Evolutionary conservation across 441 rosid species (phyloP).

Genomic region (Eruca vesicaria): DNA sequence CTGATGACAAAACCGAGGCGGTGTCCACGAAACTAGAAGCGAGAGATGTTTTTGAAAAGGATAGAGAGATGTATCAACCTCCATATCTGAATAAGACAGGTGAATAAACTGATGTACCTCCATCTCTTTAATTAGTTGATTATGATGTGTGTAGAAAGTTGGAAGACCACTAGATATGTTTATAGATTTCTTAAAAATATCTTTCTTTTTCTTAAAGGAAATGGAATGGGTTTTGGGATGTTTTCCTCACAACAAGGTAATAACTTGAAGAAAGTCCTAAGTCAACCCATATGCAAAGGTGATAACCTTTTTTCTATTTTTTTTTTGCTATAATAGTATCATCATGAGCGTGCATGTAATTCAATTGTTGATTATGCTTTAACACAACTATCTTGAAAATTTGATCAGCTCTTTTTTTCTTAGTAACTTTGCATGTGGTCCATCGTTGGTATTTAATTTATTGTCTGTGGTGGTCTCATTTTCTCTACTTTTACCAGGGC

Average conservation of each 20-base stretch:
- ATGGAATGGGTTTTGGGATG: conserved; percentile 31
- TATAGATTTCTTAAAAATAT: neutral
- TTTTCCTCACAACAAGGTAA: conserved; percentile 19
- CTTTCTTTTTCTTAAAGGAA: conserved; percentile 11
- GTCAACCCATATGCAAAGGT: conserved; percentile 18
- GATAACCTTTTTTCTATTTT: neutral
- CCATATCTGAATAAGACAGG: conserved; percentile 41
- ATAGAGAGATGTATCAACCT: conserved; percentile 22
- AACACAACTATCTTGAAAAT: neutral
- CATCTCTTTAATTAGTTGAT: neutral
- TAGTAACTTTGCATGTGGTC: too few species aligned
- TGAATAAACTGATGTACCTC: conserved; percentile 6
- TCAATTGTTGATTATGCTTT: neutral
- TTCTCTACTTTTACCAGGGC: conserved; percentile 39
- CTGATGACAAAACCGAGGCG: conserved; percentile 43
- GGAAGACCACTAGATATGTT: neutral
- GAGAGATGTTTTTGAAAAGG: conserved; percentile 34
- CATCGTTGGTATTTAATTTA: conserved; percentile 8
- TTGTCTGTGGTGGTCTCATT: neutral
- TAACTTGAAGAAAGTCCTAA: conserved; percentile 28
- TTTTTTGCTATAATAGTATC: neutral
- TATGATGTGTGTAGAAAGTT: neutral
- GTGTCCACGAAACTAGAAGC: conserved; percentile 44
- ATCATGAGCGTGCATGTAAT: too few species aligned
- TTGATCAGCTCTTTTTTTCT: neutral